These are phyloP conservation scores for Blastobotrys proliferans DNA, from an alignment of 1,139 yeast genomes.

Conservation along the genomic window DNA sequence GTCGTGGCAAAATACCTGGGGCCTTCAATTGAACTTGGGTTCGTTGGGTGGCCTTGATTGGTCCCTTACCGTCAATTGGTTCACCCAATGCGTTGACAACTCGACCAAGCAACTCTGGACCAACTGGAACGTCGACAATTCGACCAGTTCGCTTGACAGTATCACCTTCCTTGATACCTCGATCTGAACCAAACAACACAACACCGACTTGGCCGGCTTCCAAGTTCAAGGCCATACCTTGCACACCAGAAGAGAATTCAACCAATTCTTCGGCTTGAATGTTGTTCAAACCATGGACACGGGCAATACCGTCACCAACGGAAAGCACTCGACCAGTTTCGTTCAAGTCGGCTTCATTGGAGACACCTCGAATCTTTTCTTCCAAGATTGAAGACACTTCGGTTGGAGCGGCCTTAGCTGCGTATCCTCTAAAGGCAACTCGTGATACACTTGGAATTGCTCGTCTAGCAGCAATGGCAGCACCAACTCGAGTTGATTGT, in stretches of 20 bases:
- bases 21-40: slow-evolving; percentile 99
- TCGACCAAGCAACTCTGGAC: slow-evolving; percentile 98
- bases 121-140: slow-evolving; percentile 99
- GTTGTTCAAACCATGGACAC: slow-evolving; percentile 99
- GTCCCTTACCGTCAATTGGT: slow-evolving; percentile 99
- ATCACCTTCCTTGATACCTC: slow-evolving; percentile 98
- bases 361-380: slow-evolving; percentile 98
- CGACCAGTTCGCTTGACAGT: slow-evolving; percentile 99
- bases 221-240: slow-evolving; percentile 99
- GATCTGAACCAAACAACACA: slow-evolving; percentile 99
- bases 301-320: slow-evolving; percentile 99
- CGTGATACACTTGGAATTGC: slow-evolving; percentile 29
- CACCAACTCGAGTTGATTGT: slow-evolving; percentile 39
- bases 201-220: slow-evolving; percentile 99
- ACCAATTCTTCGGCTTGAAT: slow-evolving; percentile 99
- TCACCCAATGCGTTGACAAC: slow-evolving; percentile 99
- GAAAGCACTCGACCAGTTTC: slow-evolving; percentile 99
- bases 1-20: slow-evolving; percentile 99
- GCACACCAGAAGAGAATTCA: slow-evolving; percentile 98
- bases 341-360: slow-evolving; percentile 95
- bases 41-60: slow-evolving; percentile 78
- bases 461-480: slow-evolving; percentile 35
- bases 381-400: slow-evolving; percentile 99
- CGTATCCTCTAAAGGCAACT: slow-evolving; percentile 52
- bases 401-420: slow-evolving; percentile 99